Conservation (phyloP, 192 early-diverging fungal species). For the Backusella mclennaniae region DNA sequence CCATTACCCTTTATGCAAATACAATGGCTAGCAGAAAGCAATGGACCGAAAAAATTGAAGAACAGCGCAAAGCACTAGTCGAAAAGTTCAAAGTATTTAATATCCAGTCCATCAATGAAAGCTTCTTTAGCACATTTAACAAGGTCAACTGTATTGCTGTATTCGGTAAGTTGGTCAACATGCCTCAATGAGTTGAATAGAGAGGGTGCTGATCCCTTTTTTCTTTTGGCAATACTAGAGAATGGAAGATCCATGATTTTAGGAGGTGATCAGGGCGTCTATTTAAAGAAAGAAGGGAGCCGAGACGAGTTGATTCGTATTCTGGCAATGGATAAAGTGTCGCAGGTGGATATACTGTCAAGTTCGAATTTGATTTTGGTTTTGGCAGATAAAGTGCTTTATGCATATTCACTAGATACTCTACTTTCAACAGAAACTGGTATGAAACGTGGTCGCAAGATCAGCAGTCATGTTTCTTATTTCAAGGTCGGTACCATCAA, state of each 20-base stretch:
- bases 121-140: conserved; percentile 47
- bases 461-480: conserved; percentile 65
- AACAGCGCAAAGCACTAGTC: conserved; percentile 47
- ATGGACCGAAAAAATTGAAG: conserved; percentile 83
- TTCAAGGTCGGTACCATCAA: conserved; percentile 66
- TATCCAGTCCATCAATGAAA: conserved; percentile 48
- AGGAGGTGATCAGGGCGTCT: conserved; percentile 86
- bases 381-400: conserved; percentile 71
- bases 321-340: conserved; percentile 72
- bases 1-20: conserved; percentile 72
- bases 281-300: conserved; percentile 53
- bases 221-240: not conserved
- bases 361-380: conserved; percentile 78
- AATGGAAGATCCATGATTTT: conserved; percentile 66
- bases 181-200: not conserved
- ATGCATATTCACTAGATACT: conserved; percentile 53
- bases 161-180: conserved; percentile 31
- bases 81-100: conserved; percentile 54
- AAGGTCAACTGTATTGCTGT: conserved; percentile 56
- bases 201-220: not conserved
- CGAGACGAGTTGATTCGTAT: conserved; percentile 47
- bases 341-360: conserved; percentile 84
- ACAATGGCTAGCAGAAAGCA: conserved; percentile 70
- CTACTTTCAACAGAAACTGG: conserved; percentile 40
- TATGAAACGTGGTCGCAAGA: conserved; percentile 46